These are phyloP conservation scores for Gossypium anomalum DNA, from an alignment of 345 rosid genomes.

Conservation along the genomic window DNA sequence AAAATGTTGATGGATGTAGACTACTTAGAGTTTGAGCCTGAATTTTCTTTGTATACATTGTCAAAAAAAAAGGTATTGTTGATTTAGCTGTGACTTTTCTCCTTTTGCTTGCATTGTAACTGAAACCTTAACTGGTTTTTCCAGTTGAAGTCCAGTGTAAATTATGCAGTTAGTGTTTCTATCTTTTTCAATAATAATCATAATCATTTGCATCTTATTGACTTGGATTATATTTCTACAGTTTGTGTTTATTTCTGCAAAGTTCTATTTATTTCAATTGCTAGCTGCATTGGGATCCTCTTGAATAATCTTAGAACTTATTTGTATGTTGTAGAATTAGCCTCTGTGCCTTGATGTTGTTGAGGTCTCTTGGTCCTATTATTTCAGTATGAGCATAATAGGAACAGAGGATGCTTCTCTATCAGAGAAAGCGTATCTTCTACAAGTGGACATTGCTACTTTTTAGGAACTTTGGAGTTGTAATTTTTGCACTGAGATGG, in stretches of 20 bases:
- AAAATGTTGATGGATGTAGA: not conserved
- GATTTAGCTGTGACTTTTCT: slow-evolving; percentile 43
- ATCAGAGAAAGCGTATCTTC: not conserved
- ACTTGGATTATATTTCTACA: not conserved
- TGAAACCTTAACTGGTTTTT: slow-evolving; percentile 41
- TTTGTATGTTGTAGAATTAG: not conserved
- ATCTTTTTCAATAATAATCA: not conserved
- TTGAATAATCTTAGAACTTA: not conserved
- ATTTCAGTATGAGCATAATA: not conserved
- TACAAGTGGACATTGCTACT: not conserved
- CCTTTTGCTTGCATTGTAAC: slow-evolving; percentile 37
- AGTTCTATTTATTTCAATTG: too few relatives aligned
- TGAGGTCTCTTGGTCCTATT: not conserved
- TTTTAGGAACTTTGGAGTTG: not conserved
- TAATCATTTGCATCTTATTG: not conserved
- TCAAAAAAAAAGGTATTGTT: slow-evolving; percentile 43
- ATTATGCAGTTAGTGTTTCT: not conserved
- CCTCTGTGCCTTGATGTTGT: not conserved
- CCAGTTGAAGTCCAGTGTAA: not conserved
- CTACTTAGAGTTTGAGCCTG: slow-evolving; percentile 42
- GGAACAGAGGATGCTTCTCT: not conserved
- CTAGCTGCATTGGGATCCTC: not conserved
- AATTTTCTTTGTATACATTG: slow-evolving; percentile 54
- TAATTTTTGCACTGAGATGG: not conserved
- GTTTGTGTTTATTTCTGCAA: too few relatives aligned